Evolutionary conservation across 1,284 basidiomycete species (phyloP).

Genomic region (Bjerkandera adusta): DNA sequence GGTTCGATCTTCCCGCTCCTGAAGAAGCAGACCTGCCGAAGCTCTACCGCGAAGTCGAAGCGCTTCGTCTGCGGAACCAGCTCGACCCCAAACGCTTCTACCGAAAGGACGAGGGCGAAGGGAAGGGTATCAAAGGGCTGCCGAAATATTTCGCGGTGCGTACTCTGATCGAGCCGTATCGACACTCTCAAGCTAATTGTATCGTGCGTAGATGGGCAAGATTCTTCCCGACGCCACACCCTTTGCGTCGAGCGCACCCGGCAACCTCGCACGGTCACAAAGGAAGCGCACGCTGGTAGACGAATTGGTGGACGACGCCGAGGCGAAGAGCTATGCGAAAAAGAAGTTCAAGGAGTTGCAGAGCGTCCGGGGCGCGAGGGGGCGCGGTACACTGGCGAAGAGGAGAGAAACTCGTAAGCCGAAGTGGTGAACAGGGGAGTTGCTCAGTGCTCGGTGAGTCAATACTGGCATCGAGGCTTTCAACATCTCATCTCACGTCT

Average conservation of each 20-base stretch:
- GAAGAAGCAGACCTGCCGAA: constrained; percentile 78
- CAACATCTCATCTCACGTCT: too few species aligned
- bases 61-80: constrained; percentile 86
- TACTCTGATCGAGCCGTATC: constrained; percentile 14
- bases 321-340: constrained; percentile 87
- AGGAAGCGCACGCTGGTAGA: constrained; percentile 86
- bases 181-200: background rate
- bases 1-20: constrained; percentile 92
- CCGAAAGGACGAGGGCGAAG: constrained; percentile 78
- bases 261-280: constrained; percentile 66
- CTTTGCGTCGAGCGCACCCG: constrained; percentile 70
- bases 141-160: constrained; percentile 89
- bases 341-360: constrained; percentile 91
- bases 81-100: constrained; percentile 98
- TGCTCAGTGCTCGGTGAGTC: background rate
- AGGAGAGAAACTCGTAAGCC: constrained; percentile 60
- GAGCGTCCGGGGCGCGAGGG: constrained; percentile 65
- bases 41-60: constrained; percentile 90
- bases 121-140: constrained; percentile 81
- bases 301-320: constrained; percentile 85
- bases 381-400: constrained; percentile 70
- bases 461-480: too few species aligned
- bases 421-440: constrained; percentile 57
- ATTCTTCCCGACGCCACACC: constrained; percentile 76
- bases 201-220: constrained; percentile 80